Evolutionary conservation across 2,329 filamentous ascomycete species (phyloP).

Genomic region (Fusarium verrucosum): DNA sequence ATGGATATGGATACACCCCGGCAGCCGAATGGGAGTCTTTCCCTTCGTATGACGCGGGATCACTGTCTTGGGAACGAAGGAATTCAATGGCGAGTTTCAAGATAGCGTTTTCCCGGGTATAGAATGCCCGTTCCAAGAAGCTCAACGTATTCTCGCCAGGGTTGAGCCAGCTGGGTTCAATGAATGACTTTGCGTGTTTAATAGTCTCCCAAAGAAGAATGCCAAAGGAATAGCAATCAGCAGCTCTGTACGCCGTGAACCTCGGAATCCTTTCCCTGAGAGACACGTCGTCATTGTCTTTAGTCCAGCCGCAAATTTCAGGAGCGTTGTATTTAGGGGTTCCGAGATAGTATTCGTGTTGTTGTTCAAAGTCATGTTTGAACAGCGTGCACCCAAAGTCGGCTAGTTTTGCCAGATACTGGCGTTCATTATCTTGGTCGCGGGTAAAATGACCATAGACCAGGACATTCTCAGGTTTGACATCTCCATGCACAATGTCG

Average conservation of each 20-base stretch:
- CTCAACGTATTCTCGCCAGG: background rate
- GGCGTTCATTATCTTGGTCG: background rate
- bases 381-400: constrained; percentile 15
- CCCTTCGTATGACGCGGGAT: background rate
- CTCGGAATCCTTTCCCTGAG: background rate
- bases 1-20: background rate
- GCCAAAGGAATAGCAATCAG: constrained; percentile 9
- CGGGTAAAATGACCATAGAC: constrained; percentile 1
- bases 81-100: background rate
- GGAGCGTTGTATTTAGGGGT: constrained; percentile 15
- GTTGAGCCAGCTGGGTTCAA: background rate
- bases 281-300: background rate
- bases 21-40: background rate
- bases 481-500: constrained; percentile 13
- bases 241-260: background rate
- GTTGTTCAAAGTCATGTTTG: background rate
- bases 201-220: constrained; percentile 11
- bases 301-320: background rate
- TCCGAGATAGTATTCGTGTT: constrained; percentile 1
- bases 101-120: background rate
- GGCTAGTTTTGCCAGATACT: constrained; percentile 8
- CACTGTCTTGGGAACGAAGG: background rate
- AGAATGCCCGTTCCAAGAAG: background rate
- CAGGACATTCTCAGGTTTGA: constrained; percentile 12
- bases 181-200: constrained; percentile 1